A percentile compares a stretch with the other conserved stretches of the same genome.
Evolutionary conservation across 2,329 filamentous ascomycete genomes (phyloP).

Genomic region (Penicillium crustosum): DNA sequence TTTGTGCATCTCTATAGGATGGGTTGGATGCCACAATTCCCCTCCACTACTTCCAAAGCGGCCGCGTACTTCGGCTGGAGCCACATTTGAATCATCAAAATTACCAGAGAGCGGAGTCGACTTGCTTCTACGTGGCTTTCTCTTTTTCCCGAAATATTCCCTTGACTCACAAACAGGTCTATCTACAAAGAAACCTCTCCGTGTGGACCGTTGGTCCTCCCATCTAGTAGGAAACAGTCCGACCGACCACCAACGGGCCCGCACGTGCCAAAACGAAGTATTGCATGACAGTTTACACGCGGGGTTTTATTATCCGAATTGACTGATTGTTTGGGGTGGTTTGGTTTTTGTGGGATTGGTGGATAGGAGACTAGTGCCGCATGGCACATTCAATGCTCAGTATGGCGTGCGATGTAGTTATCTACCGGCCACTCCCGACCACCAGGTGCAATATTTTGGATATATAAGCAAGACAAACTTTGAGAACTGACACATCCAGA

Average conservation of each 20-base stretch:
- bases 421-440: constrained; percentile 1
- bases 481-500: too few relatives aligned
- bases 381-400: constrained; percentile 11
- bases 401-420: constrained; percentile 19
- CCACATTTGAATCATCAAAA: background rate
- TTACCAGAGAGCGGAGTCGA: background rate
- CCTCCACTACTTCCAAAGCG: background rate
- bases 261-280: background rate
- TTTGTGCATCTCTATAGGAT: background rate
- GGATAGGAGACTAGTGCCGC: background rate
- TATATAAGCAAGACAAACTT: background rate
- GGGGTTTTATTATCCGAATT: background rate
- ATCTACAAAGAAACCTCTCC: background rate
- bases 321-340: background rate
- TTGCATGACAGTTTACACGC: background rate
- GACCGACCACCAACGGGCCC: background rate
- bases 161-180: background rate
- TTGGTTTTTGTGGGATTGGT: background rate
- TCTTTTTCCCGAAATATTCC: background rate
- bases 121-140: background rate
- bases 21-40: background rate
- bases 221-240: background rate
- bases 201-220: rapidly evolving
- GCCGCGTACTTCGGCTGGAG: background rate
- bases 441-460: background rate